Conservation (phyloP, 768 basidiomycete species). For the Leucosporidium yakuticum region DNA sequence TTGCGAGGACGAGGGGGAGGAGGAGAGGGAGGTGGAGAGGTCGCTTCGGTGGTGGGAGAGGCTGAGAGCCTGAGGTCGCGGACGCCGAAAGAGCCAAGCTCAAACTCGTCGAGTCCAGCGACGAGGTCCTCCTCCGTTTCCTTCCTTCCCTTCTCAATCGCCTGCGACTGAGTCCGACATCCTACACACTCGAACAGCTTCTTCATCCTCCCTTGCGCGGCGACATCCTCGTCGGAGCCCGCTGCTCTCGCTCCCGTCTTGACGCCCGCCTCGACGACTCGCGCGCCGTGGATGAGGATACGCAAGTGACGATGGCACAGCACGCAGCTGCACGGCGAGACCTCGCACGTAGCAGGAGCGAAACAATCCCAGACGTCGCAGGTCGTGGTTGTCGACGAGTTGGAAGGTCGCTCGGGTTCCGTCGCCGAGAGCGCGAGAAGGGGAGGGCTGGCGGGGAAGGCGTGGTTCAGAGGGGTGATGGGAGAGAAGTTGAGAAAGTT, state of each 20-base stretch:
- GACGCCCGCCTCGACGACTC: slow-evolving; percentile 55
- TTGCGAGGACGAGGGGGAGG: background rate
- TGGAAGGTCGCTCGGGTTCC: background rate
- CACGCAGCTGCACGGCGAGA: too few species aligned
- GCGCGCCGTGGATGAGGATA: slow-evolving; percentile 46
- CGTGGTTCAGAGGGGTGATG: background rate
- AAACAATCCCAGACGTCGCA: slow-evolving; percentile 39
- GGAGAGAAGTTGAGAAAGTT: background rate
- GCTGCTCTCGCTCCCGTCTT: slow-evolving; percentile 64
- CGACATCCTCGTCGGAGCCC: slow-evolving; percentile 72
- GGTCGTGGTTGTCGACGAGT: background rate
- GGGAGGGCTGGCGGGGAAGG: slow-evolving; percentile 8
- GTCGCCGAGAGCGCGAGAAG: background rate
- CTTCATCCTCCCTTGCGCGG: slow-evolving; percentile 45
- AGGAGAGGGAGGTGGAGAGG: slow-evolving; percentile 4
- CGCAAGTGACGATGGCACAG: too few species aligned
- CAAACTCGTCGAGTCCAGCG: too few species aligned
- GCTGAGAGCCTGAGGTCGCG: too few species aligned
- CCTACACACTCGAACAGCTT: background rate
- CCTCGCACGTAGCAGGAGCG: slow-evolving; percentile 45
- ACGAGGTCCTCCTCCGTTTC: background rate
- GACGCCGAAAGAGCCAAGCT: too few species aligned
- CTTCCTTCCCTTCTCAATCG: background rate
- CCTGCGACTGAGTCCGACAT: background rate
- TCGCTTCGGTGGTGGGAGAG: too few species aligned